Evolutionary conservation across 2,329 filamentous ascomycete species (phyloP).

Genomic region (Trichoderma cornu-damae): DNA sequence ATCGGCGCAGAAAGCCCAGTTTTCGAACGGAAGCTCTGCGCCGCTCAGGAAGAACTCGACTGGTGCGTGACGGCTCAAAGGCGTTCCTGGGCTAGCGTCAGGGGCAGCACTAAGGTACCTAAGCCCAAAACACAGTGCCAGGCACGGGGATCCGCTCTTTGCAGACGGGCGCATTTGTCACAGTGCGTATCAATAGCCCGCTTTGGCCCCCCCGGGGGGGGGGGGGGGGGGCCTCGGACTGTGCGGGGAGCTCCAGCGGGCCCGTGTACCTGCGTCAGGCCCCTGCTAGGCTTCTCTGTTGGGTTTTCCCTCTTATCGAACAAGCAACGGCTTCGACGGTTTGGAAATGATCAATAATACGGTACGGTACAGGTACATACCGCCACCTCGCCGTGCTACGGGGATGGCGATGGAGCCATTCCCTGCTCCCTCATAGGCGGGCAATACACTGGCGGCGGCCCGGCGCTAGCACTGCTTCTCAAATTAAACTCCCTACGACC

Average conservation of each 20-base stretch:
- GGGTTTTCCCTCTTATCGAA: constrained; percentile 9
- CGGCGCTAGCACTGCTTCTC: constrained; percentile 15
- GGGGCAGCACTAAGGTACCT: constrained; percentile 22
- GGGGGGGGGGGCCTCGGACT: neutral
- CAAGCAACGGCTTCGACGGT: no score
- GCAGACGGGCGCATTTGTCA: neutral
- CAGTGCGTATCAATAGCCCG: neutral
- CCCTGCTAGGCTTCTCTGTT: constrained; percentile 14
- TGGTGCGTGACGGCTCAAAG: constrained; percentile 17
- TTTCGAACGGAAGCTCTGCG: neutral
- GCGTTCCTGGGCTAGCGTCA: constrained; percentile 22
- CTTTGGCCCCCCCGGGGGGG: no score
- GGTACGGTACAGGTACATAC: neutral
- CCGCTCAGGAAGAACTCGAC: neutral
- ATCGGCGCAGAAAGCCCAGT: neutral
- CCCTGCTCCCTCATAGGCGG: neutral
- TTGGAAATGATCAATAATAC: no score
- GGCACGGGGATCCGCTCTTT: neutral
- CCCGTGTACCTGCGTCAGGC: constrained; percentile 16
- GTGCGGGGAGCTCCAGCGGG: constrained; percentile 1
- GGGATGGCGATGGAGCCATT: neutral
- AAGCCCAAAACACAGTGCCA: constrained; percentile 7
- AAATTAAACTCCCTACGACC: constrained; percentile 17
- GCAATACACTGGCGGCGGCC: constrained; percentile 1
- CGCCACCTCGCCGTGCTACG: neutral